Base-by-base conservation (phyloP, 1,284 basidiomycete genomes). In the Coriolopsis trogii region DNA sequence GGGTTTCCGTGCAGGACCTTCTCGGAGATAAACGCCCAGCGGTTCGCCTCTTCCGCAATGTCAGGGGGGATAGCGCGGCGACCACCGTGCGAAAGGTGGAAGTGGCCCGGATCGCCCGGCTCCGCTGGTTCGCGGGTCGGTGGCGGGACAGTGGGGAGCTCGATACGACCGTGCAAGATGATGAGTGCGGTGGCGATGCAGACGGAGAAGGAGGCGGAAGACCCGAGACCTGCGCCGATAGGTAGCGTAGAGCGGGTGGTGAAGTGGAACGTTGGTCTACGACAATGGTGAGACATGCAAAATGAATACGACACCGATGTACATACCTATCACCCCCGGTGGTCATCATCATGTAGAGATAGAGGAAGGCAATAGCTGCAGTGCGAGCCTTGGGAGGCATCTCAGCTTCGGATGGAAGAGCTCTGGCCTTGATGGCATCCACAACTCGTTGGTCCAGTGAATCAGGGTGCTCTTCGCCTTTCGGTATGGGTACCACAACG, bases 1-100 rank as follows among this genome's bases (percentile, higher is more conserved):
- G 97, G 97, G 64, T 94, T 99, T 3, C 97, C 97, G 68, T 99
- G 97, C 45, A 98, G 76, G 30, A 99, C 91, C 72, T 98, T 98
- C 73, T 99, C 97, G 6, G 90, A 83, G 41, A 98, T 75, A 73
- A 98, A 99, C 16, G 97, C 94, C 88, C 95, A 98, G 40, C 80
- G 78, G 70, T 99, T 98, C 59, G 95, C 85, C 59, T 87, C 78
- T 59, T 93, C 85, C 4, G 93, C 89, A 24, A 78, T 72, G 29
- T 73, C 69, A 36, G 73, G 70, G 6, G 83, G 73, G 59, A 91
- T 78, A 29, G 84, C 83, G 25, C 81, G 78, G 28, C 86, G 80
- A 40, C 86, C 87, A 58, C 80, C 71, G 57, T 87, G 82, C 3
- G 84, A 82, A 46, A 87, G 64, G 61, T 87, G 82, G 13, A 83